Evolutionary conservation across 2,329 filamentous ascomycete species (phyloP).

Genomic region (Verticillium tricorpus): DNA sequence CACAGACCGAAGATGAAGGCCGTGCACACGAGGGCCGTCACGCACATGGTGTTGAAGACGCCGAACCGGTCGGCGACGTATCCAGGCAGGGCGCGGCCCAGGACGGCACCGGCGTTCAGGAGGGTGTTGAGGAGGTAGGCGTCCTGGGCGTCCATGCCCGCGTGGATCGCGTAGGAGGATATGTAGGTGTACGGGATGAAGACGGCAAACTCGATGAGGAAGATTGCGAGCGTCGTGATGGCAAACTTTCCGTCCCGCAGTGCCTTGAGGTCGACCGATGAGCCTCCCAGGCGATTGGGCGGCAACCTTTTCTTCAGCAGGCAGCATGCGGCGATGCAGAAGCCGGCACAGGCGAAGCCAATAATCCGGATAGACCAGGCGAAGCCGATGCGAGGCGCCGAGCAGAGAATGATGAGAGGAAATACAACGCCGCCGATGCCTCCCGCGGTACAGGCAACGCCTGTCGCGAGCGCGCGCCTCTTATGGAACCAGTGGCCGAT

Average conservation of each 20-base stretch:
- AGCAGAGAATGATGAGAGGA: slow-evolving; percentile 23
- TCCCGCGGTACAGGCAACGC: slow-evolving; percentile 63
- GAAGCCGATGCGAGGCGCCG: slow-evolving; percentile 23
- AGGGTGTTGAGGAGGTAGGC: slow-evolving; percentile 65
- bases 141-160: slow-evolving; percentile 49
- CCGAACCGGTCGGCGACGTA: slow-evolving; percentile 64
- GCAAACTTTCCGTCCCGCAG: slow-evolving; percentile 46
- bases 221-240: slow-evolving; percentile 48
- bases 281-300: slow-evolving; percentile 35
- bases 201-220: slow-evolving; percentile 56
- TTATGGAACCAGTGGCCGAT: slow-evolving; percentile 66
- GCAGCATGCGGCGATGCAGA: slow-evolving; percentile 21
- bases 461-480: slow-evolving; percentile 63
- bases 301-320: slow-evolving; percentile 41
- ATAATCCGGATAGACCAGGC: slow-evolving; percentile 24
- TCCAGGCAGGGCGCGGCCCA: slow-evolving; percentile 65
- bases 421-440: slow-evolving; percentile 55
- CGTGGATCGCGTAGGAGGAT: slow-evolving; percentile 54
- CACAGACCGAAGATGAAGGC: slow-evolving; percentile 52
- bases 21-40: slow-evolving; percentile 44
- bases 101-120: slow-evolving; percentile 63
- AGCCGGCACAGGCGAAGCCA: slow-evolving; percentile 19
- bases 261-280: slow-evolving; percentile 44
- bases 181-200: slow-evolving; percentile 68
- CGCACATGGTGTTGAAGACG: slow-evolving; percentile 65